Evolutionary conservation across 2,329 filamentous ascomycete genomes (phyloP), one percentile per base, ranked within the genome.

Genomic region (Penicillium verrucosum): DNA sequence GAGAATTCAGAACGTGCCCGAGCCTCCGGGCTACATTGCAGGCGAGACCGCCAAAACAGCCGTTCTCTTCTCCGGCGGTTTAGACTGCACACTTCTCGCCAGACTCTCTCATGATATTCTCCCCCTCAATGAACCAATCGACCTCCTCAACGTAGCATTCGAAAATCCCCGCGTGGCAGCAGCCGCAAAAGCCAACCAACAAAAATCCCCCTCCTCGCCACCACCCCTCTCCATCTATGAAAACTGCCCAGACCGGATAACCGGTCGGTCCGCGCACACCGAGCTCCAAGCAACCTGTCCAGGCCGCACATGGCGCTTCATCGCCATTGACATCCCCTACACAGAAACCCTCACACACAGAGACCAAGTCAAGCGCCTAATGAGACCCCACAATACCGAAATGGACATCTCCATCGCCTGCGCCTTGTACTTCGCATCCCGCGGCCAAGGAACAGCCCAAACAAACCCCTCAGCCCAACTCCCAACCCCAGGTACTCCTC

Each of bases 341-440:
- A 70, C 79, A 6, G 89, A 95, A 65, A 89, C 87, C 0, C 70
- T 86, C 42, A 79, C 81, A 2, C 89, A 96, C 66, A 85, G 90
- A 59, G 68, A 81, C 3, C 81, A 81, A 27, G 83, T 99, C 21
- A 82, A 92, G 37, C 81, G 84, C 2, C 79, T 99, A 18, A 97
- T 99, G 72, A 82, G 89, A 64, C 94, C 94, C 0, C 94, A 99
- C 74, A 93, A 96, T 64, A 99, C 94, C 0, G 94, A 99, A 74
- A 99, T 99, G 94, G 94, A 99, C 68, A 80, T 99, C 0, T 99
- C 94, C 4, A 99, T 99, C 65, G 89, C 90, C 0, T 88, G 84
- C 65, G 94, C 94, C 0, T 80, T 99, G n/a, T 97, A 97, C 73
- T 99, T 99, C 77, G 92, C 94, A 6, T 87, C 93, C 0, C 84